phyloP scores from a whole-genome alignment of 345 rosid species.

The Brassica cretica region DNA sequence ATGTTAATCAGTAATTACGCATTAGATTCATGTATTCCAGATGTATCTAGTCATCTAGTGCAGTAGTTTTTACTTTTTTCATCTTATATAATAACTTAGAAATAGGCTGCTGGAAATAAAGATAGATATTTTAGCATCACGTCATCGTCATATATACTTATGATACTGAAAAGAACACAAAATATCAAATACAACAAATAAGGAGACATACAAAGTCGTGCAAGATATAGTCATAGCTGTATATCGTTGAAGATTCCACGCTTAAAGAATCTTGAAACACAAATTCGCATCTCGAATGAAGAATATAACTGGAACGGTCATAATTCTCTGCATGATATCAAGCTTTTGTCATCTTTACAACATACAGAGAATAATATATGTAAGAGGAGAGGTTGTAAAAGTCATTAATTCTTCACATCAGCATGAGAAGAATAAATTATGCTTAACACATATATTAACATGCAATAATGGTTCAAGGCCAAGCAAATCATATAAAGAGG shows the following conservation, averaged over 20 bases:
- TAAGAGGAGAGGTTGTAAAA: not conserved
- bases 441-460: slow-evolving; percentile 7
- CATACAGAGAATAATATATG: slow-evolving; percentile 11
- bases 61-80: not conserved
- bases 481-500: slow-evolving; percentile 1
- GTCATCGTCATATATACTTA: not conserved
- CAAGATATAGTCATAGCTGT: not conserved
- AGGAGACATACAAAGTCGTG: not conserved
- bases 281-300: not conserved
- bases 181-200: not conserved
- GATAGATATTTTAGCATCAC: not conserved
- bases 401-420: slow-evolving; percentile 32
- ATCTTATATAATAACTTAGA: not conserved
- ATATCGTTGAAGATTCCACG: not conserved
- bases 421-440: slow-evolving; percentile 5
- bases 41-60: not conserved
- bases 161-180: not conserved
- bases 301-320: not conserved
- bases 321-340: slow-evolving; percentile 14
- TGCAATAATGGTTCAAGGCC: slow-evolving; percentile 20
- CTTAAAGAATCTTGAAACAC: not conserved
- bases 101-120: not conserved
- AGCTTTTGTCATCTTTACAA: slow-evolving; percentile 11
- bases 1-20: not conserved
- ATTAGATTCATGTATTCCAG: not conserved